Evolutionary conservation across 495 filamentous ascomycete genomes (phyloP).

Genomic region (Penicillium diatomitis): DNA sequence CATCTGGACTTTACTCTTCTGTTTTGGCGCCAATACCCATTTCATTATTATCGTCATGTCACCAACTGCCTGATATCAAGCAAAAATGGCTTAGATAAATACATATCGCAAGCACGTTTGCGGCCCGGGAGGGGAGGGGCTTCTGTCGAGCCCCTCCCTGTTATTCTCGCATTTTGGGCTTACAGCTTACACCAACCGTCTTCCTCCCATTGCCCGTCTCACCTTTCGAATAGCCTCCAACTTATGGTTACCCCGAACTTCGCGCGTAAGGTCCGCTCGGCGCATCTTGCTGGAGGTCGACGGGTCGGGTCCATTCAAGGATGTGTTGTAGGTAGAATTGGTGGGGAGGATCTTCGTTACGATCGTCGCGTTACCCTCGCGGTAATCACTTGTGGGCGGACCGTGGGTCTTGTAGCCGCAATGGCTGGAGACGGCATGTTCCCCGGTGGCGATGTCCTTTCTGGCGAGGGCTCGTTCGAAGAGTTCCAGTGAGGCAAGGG

Average conservation of each 20-base stretch:
- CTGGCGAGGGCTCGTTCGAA: conserved; percentile 50
- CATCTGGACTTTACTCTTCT: too few relatives aligned
- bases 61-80: too few relatives aligned
- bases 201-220: neutral
- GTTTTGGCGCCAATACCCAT: too few relatives aligned
- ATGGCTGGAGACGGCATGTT: conserved; percentile 12
- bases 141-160: too few relatives aligned
- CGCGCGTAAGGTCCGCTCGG: neutral
- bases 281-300: neutral
- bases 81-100: too few relatives aligned
- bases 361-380: conserved; percentile 50
- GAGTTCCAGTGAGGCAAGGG: conserved; percentile 47
- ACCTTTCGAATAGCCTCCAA: neutral
- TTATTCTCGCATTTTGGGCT: too few relatives aligned
- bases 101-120: too few relatives aligned
- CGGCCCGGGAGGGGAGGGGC: too few relatives aligned
- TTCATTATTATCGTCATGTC: too few relatives aligned
- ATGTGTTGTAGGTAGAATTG: conserved; percentile 47
- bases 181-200: neutral
- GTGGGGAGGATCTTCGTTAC: conserved; percentile 38
- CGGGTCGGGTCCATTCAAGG: conserved; percentile 37
- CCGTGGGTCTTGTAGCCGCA: conserved; percentile 40
- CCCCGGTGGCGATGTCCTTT: conserved; percentile 53
- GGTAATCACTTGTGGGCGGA: conserved; percentile 39
- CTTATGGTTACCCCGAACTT: neutral